phyloP scores from a whole-genome alignment of 2,329 filamentous ascomycete genomes.

The Seiridium unicorne region DNA sequence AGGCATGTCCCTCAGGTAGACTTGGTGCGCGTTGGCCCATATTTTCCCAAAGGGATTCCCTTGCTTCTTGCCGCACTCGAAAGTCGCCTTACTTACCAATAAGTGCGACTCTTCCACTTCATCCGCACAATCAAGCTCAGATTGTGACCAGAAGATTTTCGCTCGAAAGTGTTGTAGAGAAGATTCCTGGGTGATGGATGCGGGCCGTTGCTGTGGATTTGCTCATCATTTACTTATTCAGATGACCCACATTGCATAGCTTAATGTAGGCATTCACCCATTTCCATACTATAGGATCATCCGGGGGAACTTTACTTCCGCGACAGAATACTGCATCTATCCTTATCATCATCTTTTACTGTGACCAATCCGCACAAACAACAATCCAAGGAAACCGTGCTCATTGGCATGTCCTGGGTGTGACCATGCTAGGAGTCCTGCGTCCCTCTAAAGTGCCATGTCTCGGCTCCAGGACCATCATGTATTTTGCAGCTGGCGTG shows the following conservation, averaged over 20 bases:
- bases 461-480: background rate
- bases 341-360: background rate
- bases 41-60: too few relatives aligned
- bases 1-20: too few relatives aligned
- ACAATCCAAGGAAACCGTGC: background rate
- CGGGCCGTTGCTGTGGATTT: background rate
- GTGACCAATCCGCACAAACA: background rate
- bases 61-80: too few relatives aligned
- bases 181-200: background rate
- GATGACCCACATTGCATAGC: background rate
- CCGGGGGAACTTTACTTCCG: background rate
- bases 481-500: too few relatives aligned
- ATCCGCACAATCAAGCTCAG: too few relatives aligned
- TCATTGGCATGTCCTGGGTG: background rate
- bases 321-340: background rate
- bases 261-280: background rate
- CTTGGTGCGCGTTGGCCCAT: too few relatives aligned
- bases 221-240: background rate
- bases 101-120: too few relatives aligned
- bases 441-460: background rate
- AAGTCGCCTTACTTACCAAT: too few relatives aligned
- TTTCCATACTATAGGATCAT: background rate
- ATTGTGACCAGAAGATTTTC: too few relatives aligned
- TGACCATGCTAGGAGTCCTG: background rate
- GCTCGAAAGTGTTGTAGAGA: background rate